Evolutionary conservation across 2,329 filamentous ascomycete genomes (phyloP).

Genomic region (Botrytis tulipae): DNA sequence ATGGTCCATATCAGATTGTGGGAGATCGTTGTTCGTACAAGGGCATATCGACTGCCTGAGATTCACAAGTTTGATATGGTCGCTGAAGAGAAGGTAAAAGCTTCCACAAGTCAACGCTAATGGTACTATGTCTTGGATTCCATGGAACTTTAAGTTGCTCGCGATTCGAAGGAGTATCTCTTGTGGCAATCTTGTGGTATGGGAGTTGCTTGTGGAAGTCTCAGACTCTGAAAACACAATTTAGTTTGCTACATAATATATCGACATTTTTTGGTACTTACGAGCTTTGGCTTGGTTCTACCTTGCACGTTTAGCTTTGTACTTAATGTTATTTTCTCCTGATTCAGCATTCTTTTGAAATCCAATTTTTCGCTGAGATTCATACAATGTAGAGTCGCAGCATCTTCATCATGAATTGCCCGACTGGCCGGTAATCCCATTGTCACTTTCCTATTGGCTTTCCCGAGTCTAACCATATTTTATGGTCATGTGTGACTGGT

Average conservation of each 20-base stretch:
- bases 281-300: not conserved
- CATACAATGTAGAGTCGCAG: not conserved
- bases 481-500: not conserved
- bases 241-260: not conserved
- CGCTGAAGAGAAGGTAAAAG: not conserved
- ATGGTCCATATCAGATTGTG: not conserved
- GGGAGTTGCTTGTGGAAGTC: too few relatives aligned
- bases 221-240: too few relatives aligned
- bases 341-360: not conserved
- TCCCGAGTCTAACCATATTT: not conserved
- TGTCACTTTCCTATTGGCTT: not conserved
- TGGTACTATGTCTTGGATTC: not conserved
- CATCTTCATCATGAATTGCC: not conserved
- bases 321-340: not conserved
- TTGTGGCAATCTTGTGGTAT: not conserved
- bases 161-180: not conserved
- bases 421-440: not conserved
- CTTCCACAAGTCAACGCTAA: not conserved
- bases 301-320: not conserved
- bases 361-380: too few relatives aligned
- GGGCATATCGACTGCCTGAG: not conserved
- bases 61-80: not conserved
- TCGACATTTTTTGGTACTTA: not conserved
- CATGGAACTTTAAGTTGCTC: not conserved
- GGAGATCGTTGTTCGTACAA: not conserved